Base-by-base conservation (phyloP, 1,139 yeast genomes). In the Debaryomyces singareniensis region DNA sequence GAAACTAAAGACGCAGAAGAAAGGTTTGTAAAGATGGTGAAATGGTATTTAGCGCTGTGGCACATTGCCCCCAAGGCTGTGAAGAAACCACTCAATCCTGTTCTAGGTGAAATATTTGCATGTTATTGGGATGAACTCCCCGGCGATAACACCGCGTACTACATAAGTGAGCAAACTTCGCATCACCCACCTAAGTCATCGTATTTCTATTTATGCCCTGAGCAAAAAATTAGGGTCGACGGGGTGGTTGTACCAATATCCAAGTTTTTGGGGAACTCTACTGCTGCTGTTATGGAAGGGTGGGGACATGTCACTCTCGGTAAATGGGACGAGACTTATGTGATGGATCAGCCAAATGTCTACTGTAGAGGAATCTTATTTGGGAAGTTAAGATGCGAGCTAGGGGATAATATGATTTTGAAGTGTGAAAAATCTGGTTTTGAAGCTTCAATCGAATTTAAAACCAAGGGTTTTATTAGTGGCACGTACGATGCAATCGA, bases 181-280 rank as follows among this genome's bases (percentile, higher is more conserved):
- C 98, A 91, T 49, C 98, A 91, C 52, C 98, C 98, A n/a, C 98
- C 98, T 5, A 83, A 91, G 51, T 85, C 96, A 0, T 82, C 96
- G 0, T 91, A 91, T 56, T 91, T 89, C 48, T 91, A 85, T 54
- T 62, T 81, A 55, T 71, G 85, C 27, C 98, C 98, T 0, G 83
- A 79, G 35, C 73, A 71, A 39, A 75, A 76, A 43, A 84, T 91
- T 35, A 75, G 91, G 42, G 87, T 82, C 11, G 98, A 91, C 50
- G 98, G 98, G 24, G 71, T 83, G 3, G 75, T 89, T 21, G 68
- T 86, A 28, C 98, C 98, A 11, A 79, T 74, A 47, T 87, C 96
- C 1, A 75, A 75, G 49, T 93, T 91, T 47, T 65, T 91, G 35
- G 98, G 98, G 18, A 91, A 89, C 51, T 86, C 96, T 0, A 89